These are phyloP conservation scores for Fusarium zealandicum DNA, from an alignment of 2,329 filamentous ascomycete genomes.

Conservation along the genomic window DNA sequence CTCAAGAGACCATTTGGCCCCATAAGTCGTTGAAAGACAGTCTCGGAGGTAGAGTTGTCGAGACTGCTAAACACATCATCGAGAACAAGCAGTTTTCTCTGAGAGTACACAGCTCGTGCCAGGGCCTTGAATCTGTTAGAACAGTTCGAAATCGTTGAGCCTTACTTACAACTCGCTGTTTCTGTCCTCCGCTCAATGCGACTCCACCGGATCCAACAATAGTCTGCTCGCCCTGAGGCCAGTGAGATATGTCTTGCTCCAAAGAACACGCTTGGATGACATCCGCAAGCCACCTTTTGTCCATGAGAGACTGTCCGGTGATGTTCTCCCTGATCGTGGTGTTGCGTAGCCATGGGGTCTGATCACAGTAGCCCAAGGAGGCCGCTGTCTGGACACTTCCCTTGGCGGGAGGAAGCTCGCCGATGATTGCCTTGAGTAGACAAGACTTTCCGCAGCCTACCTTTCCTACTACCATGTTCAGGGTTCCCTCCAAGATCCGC, in stretches of 20 bases:
- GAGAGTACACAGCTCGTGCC: constrained; percentile 56
- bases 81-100: constrained; percentile 50
- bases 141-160: neutral
- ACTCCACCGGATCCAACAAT: constrained; percentile 52
- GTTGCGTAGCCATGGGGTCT: constrained; percentile 54
- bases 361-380: constrained; percentile 52
- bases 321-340: constrained; percentile 51
- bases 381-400: constrained; percentile 40
- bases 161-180: constrained; percentile 49
- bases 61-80: constrained; percentile 57
- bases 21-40: constrained; percentile 53
- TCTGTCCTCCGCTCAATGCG: constrained; percentile 54
- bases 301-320: constrained; percentile 40
- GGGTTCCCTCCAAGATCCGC: constrained; percentile 15
- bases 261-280: constrained; percentile 47
- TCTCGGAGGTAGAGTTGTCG: constrained; percentile 52
- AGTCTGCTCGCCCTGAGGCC: constrained; percentile 45
- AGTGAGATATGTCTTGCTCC: constrained; percentile 46
- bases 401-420: constrained; percentile 42
- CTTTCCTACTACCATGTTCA: constrained; percentile 51
- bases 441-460: constrained; percentile 56
- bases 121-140: constrained; percentile 45
- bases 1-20: constrained; percentile 51
- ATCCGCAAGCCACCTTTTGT: constrained; percentile 41
- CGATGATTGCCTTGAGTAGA: constrained; percentile 49